Conservation (phyloP, 768 basidiomycete species). For the Saitozyma podzolica region DNA sequence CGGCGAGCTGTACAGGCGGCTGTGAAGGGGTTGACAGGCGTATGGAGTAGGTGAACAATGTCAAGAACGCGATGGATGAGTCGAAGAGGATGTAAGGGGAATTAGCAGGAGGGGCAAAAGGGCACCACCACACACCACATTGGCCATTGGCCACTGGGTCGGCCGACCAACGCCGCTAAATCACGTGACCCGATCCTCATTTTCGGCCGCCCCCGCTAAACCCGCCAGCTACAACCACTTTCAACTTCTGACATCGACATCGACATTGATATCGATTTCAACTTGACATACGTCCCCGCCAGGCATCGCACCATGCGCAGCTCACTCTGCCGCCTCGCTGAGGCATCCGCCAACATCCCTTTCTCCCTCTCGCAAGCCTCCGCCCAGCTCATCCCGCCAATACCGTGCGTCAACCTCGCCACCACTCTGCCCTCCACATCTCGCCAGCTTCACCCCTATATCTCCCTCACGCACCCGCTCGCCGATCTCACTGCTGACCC, state of each 20-base stretch:
- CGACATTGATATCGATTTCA: constrained; percentile 2
- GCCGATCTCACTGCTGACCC: not conserved
- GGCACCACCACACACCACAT: too few species aligned
- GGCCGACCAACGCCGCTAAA: too few species aligned
- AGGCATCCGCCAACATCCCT: constrained; percentile 62
- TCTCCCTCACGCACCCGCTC: not conserved
- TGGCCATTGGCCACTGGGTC: too few species aligned
- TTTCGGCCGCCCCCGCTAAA: too few species aligned
- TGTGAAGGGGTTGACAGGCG: too few species aligned
- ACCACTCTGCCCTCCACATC: not conserved
- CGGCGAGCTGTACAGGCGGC: too few species aligned
- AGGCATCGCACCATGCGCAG: constrained; percentile 23
- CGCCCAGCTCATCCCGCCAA: constrained; percentile 72
- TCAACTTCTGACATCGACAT: not conserved
- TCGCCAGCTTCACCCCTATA: not conserved
- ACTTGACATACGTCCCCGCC: not conserved
- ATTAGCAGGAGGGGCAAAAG: too few species aligned
- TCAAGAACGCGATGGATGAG: too few species aligned
- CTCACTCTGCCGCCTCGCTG: constrained; percentile 53
- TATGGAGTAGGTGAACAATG: too few species aligned
- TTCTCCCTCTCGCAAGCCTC: constrained; percentile 66
- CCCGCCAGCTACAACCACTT: too few species aligned
- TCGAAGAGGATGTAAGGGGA: too few species aligned
- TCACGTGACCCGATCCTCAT: too few species aligned
- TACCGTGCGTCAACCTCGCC: constrained; percentile 61